Base-by-base conservation (phyloP, 192 early-diverging fungal genomes). In the Backusella psychrophila region DNA sequence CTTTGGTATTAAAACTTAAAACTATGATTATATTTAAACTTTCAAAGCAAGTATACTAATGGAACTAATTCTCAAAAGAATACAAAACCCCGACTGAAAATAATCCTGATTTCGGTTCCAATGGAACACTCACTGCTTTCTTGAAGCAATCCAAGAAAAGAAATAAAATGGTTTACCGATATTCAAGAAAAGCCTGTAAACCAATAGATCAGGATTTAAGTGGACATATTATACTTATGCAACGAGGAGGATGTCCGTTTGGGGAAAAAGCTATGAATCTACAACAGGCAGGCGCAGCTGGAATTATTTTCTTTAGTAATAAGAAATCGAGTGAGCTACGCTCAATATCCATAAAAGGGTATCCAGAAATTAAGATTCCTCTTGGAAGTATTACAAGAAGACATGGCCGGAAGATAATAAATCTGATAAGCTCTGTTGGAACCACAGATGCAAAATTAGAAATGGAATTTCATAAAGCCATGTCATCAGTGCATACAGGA, bases 241-340 rank as follows among this genome's bases (percentile, higher is more conserved):
- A 86, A 41, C 89, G 91, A 38, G 93, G 93, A 3, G 84, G 78
- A 21, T 95, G 93, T 59, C 80, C 75, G 0, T 90, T 93, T 80
- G 83, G 78, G 3, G 71, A 83, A 53, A 95, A 95, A 84, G 78
- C 89, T 0, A 67, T 69, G 4, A 79, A 89, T 72, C 89, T 90
- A 6, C 86, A 86, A 52, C 59, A 31, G 9, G 92, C 90, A 4
- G 89, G 89, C 12, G 93, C 90, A 0, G 73, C 82, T n/a, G 93
- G 83, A 31, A 83, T 89, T 8, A 77, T 94, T 36, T 77, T 93
- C 23, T 91, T 63, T 29, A 26, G 56, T 63, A 14, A 91, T 80
- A 89, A 91, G 75, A 81, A 78, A 46, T 65, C 72, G 0, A 31
- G 31, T 0, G 74, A 74, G 1, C 52, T 70, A 6, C 31, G 81